Base-by-base conservation (phyloP, 495 filamentous ascomycete genomes). In the Penicillium fimorum region DNA sequence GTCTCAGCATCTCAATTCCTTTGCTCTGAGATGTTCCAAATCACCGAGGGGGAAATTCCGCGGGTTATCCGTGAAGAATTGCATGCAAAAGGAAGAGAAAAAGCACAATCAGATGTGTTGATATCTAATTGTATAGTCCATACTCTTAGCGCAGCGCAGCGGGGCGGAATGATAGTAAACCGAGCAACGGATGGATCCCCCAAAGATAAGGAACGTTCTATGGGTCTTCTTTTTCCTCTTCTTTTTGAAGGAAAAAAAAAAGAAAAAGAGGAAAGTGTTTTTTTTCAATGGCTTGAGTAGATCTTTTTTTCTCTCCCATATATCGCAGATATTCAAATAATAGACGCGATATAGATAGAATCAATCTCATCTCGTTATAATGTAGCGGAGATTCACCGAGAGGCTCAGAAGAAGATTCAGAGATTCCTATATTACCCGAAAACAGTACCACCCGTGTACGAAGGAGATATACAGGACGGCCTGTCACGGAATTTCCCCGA, bases 401-500 rank as follows among this genome's bases (percentile, higher is more conserved):
- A 53, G 42, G 37, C 25, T 41, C 20, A 30, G n/a, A 42, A 32
- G 30, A 24, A 56, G 47, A 52, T 55, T 30, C 57, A 37, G 33
- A 56, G 47, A 57, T 57, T 37, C 61, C 61, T 60, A 60, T 17
- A 50, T 63, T 63, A 63, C 61, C 61, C 61, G 61, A 57, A 7
- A 8, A 11, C 6, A 6, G 57, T 63, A 60, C 48, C 42, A 12
- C 8, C 29, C 27, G 8, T 22, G 56, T 59, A 59, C 11, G 24
- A 12, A 33, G 47, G 24, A 30, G 12, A 29, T 15, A 57, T 45
- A 53, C 54, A 10, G 11, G 25, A 22, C 13, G 0, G n/a, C 3
- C 27, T 29, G 29, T 50, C 55, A 53, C 47, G 30, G 20, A 32
- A 24, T 57, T 61, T 56, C 54, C 48, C 46, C 45, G 22, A 44